Evolutionary conservation across 257 asterid species (phyloP).

Genomic region (Solanum rostratum): DNA sequence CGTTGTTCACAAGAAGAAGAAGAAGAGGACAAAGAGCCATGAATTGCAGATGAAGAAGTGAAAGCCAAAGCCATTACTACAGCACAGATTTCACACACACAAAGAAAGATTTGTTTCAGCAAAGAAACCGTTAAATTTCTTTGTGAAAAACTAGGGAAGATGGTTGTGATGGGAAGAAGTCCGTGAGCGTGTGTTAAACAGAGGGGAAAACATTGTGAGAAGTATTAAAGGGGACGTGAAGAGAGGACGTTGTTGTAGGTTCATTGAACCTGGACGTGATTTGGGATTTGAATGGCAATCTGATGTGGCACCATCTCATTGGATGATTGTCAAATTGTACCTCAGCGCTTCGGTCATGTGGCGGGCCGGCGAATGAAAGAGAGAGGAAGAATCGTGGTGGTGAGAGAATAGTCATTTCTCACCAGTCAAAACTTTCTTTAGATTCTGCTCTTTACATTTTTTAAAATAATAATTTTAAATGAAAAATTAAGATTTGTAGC

Average conservation of each 20-base stretch:
- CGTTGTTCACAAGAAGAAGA: slow-evolving; percentile 29
- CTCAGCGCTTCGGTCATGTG: slow-evolving; percentile 56
- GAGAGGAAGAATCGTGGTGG: slow-evolving; percentile 3
- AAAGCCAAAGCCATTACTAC: slow-evolving; percentile 50
- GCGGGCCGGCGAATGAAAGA: slow-evolving; percentile 4
- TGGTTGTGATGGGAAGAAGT: not conserved
- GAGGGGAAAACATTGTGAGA: not conserved
- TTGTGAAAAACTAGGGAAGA: not conserved
- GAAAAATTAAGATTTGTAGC: not conserved
- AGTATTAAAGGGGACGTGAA: not conserved
- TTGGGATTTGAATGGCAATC: not conserved
- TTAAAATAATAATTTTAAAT: not conserved
- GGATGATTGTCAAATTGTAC: not conserved
- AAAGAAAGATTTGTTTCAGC: not conserved
- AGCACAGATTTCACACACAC: not conserved
- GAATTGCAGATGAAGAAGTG: slow-evolving; percentile 44
- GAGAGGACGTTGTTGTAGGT: slow-evolving; percentile 20
- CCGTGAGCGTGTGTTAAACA: not conserved
- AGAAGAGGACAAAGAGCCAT: slow-evolving; percentile 24
- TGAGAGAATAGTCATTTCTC: not conserved
- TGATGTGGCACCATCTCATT: slow-evolving; percentile 28
- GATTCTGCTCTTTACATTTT: not conserved
- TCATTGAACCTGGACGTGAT: slow-evolving; percentile 75
- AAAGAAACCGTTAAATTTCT: not conserved
- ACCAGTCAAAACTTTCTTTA: not conserved